Evolutionary conservation across 1,139 yeast genomes (phyloP).

Genomic region (Eremothecium gossypii): DNA sequence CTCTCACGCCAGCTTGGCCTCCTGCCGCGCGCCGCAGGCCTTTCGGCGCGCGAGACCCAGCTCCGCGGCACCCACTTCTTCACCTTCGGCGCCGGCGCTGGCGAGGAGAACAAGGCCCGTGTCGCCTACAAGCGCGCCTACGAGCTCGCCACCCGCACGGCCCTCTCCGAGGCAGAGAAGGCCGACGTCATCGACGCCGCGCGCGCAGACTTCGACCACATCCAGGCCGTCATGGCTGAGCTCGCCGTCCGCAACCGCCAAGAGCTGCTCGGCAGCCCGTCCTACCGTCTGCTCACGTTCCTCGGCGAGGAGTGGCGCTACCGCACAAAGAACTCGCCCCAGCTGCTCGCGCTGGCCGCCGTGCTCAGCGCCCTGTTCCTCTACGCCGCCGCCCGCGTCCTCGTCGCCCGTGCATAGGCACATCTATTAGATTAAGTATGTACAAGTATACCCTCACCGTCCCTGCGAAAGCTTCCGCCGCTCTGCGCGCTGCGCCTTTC

Average conservation of each 20-base stretch:
- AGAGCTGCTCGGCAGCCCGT: conserved; percentile 46
- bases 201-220: conserved; percentile 38
- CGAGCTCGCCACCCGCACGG: conserved; percentile 65
- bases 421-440: no score
- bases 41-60: conserved; percentile 52
- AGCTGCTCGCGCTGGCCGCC: conserved; percentile 12
- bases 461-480: conserved; percentile 29
- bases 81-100: conserved; percentile 60
- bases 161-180: conserved; percentile 60
- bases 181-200: conserved; percentile 61
- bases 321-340: conserved; percentile 17
- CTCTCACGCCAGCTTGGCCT: conserved; percentile 59
- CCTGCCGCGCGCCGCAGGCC: conserved; percentile 64
- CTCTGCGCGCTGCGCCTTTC: conserved; percentile 37
- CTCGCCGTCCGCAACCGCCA: conserved; percentile 55
- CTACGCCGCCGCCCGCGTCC: conserved; percentile 11
- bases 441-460: conserved; percentile 10
- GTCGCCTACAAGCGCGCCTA: conserved; percentile 62
- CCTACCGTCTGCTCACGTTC: conserved; percentile 41
- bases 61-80: conserved; percentile 58
- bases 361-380: conserved; percentile 11
- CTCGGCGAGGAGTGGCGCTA: conserved; percentile 26
- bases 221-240: conserved; percentile 44
- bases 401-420: background rate
- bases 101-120: conserved; percentile 59